Percentiles rank a stretch among this genome's conserved stretches.
Evolutionary conservation across 2,329 filamentous ascomycete species (phyloP).

Genomic region (Akanthomyces lecanii): DNA sequence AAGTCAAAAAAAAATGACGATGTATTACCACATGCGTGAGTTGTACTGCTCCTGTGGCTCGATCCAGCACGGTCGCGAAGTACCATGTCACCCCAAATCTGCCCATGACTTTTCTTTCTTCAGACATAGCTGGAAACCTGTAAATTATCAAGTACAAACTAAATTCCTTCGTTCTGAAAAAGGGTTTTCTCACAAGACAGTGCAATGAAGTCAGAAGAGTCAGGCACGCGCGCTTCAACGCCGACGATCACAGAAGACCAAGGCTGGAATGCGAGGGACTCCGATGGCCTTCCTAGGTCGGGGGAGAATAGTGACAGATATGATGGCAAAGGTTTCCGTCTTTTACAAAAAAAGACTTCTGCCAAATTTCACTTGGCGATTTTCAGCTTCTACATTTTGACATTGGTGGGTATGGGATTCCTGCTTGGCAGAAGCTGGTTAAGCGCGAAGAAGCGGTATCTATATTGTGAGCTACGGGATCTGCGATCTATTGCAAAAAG

Average conservation of each 20-base stretch:
- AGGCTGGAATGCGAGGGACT: conserved; percentile 7
- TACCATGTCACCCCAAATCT: no score
- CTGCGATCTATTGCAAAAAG: no score
- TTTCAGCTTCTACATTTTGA: conserved; percentile 11
- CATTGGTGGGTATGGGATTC: not conserved
- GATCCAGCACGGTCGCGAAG: not conserved
- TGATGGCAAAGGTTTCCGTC: not conserved
- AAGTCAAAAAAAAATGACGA: not conserved
- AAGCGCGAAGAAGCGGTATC: not conserved
- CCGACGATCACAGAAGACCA: conserved; percentile 10
- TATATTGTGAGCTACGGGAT: conserved; percentile 1
- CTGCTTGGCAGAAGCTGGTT: not conserved
- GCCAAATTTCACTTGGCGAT: conserved; percentile 1
- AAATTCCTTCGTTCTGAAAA: not conserved
- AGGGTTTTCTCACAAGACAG: not conserved
- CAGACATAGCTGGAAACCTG: not conserved
- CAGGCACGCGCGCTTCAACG: conserved; percentile 4
- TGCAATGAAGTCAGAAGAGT: conserved; percentile 7
- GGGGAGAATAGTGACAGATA: not conserved
- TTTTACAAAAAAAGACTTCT: not conserved
- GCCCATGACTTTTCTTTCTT: not conserved
- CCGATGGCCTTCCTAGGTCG: not conserved
- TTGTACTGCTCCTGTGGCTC: not conserved
- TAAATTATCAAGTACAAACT: not conserved
- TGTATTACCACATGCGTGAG: not conserved